phyloP scores from a whole-genome alignment of 176 grass and related monocot species.

The Rhynchospora breviuscula region DNA sequence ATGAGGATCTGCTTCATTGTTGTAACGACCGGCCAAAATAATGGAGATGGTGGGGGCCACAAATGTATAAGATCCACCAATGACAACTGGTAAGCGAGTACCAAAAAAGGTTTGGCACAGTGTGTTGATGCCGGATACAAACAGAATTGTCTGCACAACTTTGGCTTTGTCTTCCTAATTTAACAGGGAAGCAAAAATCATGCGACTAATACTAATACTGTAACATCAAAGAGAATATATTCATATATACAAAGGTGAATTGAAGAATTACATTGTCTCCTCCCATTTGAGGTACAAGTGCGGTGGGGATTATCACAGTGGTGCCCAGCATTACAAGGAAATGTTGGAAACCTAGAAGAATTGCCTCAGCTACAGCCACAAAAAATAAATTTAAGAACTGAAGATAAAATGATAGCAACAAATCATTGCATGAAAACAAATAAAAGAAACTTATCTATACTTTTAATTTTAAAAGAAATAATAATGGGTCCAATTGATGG shows the following conservation, averaged over 20 bases:
- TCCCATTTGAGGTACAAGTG: constrained; percentile 97
- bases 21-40: constrained; percentile 81
- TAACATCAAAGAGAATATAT: not conserved
- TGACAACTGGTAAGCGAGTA: constrained; percentile 71
- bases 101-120: constrained; percentile 80
- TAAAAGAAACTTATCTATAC: not conserved
- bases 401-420: not conserved
- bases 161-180: constrained; percentile 75
- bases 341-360: constrained; percentile 91
- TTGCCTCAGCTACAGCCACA: constrained; percentile 64
- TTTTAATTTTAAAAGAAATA: not conserved
- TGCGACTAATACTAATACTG: not conserved
- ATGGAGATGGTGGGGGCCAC: constrained; percentile 86
- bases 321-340: constrained; percentile 96
- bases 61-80: constrained; percentile 80
- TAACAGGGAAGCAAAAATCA: not conserved
- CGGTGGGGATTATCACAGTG: constrained; percentile 84
- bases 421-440: not conserved
- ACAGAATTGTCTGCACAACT: constrained; percentile 87
- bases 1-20: constrained; percentile 56
- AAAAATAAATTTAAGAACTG: not conserved
- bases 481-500: not conserved
- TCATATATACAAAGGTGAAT: not conserved
- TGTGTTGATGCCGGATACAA: constrained; percentile 96
- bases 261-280: constrained; percentile 68